Evolutionary conservation across 495 filamentous ascomycete genomes (phyloP), one percentile per base, ranked within the genome.

Genomic region (Aspergillus campestris): DNA sequence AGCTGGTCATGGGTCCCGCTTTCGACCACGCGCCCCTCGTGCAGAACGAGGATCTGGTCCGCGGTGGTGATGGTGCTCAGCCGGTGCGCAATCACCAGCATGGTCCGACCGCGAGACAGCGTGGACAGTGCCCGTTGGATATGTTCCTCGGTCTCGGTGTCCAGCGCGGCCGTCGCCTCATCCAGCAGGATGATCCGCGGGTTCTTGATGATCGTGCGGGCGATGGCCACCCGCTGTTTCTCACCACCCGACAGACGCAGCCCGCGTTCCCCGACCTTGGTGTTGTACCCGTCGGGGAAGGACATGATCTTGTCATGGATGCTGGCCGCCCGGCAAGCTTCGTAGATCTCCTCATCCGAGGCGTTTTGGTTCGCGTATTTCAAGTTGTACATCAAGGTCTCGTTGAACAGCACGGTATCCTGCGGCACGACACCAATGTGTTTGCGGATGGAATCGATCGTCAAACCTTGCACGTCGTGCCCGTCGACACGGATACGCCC

Each of bases 351-450:
- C 51, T 91, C 90, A 48, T 96, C 86, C 0, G 86, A 84, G 10
- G 84, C 91, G 31, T 73, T 57, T 30, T 85, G 88, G 60, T 94
- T 94, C 35, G 94, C 94, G 59, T 98, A 98, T 64, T 83, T 87
- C 44, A 98, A 69, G 55, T 98, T 98, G 68, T 97, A 87, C 92
- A 97, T 95, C 44, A 98, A 63, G 0, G 85, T 86, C 64, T 97
- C 92, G 60, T 98, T 97, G 77, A 98, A 98, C 40, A 98, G 72
- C 8, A 95, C 82, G 1, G 90, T 95, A 55, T 98, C 92, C 62
- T 98, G 92, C 8, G 92, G 92, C 13, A 98, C 92, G 41, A 98
- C 92, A 29, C 92, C 92, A 56, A 97, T 95, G 55, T 87, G 83
- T 36, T 75, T 75, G 44, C 92, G 83, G 32, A 98, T 66, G n/a